Evolutionary conservation across 1,139 yeast species (phyloP), one percentile per base, ranked within the genome.

Genomic region (Taiozyma sp.): DNA sequence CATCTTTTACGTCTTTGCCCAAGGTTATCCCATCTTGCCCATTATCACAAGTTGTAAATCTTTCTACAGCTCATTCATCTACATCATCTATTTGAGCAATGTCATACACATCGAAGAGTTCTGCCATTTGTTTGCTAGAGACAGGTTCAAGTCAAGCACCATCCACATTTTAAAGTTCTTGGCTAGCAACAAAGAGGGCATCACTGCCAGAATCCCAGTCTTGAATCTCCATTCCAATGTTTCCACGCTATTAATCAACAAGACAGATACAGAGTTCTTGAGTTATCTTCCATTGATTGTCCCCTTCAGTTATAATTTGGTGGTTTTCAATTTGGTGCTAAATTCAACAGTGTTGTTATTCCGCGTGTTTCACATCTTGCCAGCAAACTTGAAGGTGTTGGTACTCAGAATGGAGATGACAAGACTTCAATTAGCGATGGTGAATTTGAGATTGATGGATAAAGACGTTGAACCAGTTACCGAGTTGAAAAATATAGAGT

Each of bases 71-170:
- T 42, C 24, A 3, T 55, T 45, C 43, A 43, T 45, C 14, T 46
- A 48, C 39, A 46, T 57, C 30, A 36, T 52, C 2, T 57, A 52
- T 40, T 19, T 48, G 28, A 55, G 55, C 14, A 54, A 44, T 28
- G 51, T 49, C 1, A 45, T 48, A 3, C 43, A 45, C 12, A 24
- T 55, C 23, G 50, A 49, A 16, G 56, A 54, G 22, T 40, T 46
- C 16, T 16, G 29, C 14, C 47, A 46, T 27, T 14, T 45, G 16
- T 23, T 42, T 16, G 10, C 27, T 6, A 24, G 23, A 23, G 27
- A 36, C n/a, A 34, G n/a, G 8, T 28, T 14, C 16, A 24, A 23
- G 7, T 4, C 16, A 4, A 22, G 43, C 28, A 19, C 13, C n/a
- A n/a, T 24, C 4, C 24, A 38, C 4, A 23, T 53, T 16, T 41